Conservation (phyloP, 2,329 filamentous ascomycete species). For the Ceratocystis albifundus region DNA sequence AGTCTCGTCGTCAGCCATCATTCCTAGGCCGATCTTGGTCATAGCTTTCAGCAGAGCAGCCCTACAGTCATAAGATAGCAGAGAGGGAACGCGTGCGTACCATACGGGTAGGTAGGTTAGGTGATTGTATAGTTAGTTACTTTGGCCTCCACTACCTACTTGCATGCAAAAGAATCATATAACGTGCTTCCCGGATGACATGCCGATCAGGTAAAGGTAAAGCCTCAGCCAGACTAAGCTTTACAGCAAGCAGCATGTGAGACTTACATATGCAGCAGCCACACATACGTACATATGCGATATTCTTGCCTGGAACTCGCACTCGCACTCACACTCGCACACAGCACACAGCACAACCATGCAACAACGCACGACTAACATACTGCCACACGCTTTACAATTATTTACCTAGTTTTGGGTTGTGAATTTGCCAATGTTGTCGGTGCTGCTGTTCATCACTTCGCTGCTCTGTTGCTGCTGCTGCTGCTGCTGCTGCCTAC, state of each 20-base stretch:
- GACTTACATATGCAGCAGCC: conserved; percentile 7
- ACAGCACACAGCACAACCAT: too few relatives aligned
- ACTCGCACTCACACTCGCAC: too few relatives aligned
- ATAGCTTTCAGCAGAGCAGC: neutral
- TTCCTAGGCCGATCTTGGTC: conserved; percentile 6
- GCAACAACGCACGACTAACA: neutral
- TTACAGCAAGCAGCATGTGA: conserved; percentile 5
- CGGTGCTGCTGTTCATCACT: too few relatives aligned
- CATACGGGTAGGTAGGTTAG: too few relatives aligned
- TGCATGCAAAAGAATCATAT: neutral
- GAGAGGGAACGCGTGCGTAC: neutral
- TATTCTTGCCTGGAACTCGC: neutral
- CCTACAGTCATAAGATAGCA: neutral
- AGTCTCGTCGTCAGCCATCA: neutral
- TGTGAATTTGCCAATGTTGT: too few relatives aligned
- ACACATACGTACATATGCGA: neutral
- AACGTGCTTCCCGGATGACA: conserved; percentile 6
- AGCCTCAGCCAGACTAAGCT: neutral
- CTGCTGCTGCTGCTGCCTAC: too few relatives aligned
- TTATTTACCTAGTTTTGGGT: too few relatives aligned
- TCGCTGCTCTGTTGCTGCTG: too few relatives aligned
- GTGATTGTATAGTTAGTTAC: neutral
- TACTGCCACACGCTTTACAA: neutral
- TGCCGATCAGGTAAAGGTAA: conserved; percentile 5
- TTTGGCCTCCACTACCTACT: neutral